Percentiles rank a stretch among this genome's conserved stretches.
Conservation (phyloP, 495 filamentous ascomycete species). For the Articulospora tetracladia region DNA sequence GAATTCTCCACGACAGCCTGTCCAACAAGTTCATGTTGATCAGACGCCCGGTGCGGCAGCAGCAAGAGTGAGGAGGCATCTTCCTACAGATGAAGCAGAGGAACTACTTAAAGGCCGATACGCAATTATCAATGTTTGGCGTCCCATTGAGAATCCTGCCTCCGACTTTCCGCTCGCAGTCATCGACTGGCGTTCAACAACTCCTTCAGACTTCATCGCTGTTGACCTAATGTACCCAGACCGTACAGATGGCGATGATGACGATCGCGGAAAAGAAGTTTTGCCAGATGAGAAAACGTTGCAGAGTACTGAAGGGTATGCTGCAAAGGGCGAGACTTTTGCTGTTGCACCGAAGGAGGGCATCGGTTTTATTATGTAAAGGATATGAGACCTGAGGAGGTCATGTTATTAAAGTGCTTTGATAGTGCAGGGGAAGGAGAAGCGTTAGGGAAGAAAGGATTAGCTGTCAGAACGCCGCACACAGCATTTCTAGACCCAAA, state of each 20-base stretch:
- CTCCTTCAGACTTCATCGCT: not conserved
- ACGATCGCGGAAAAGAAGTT: conserved; percentile 5
- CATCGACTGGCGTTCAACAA: conserved; percentile 4
- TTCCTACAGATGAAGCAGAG: conserved; percentile 5
- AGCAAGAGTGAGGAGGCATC: conserved; percentile 3
- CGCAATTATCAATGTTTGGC: conserved; percentile 10
- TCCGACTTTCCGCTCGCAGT: conserved; percentile 9
- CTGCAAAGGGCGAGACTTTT: conserved; percentile 8
- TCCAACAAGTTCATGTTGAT: conserved; percentile 11
- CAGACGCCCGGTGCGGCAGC: conserved; percentile 5
- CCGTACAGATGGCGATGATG: conserved; percentile 1
- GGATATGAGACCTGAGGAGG: conserved; percentile 12
- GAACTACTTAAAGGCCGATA: conserved; percentile 8
- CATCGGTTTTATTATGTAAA: conserved; percentile 10
- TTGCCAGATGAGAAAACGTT: conserved; percentile 5
- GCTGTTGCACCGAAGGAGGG: conserved; percentile 6
- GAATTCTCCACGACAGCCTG: not conserved
- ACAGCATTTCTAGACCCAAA: conserved; percentile 4
- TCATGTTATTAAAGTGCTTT: conserved; percentile 10
- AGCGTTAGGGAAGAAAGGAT: conserved; percentile 3
- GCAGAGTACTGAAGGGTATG: not conserved
- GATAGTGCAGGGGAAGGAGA: conserved; percentile 8
- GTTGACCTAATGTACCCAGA: conserved; percentile 7
- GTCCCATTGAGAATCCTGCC: conserved; percentile 10
- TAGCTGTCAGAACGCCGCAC: conserved; percentile 8